Conservation (phyloP, 768 basidiomycete species). For the Pulveroboletus sp. region DNA sequence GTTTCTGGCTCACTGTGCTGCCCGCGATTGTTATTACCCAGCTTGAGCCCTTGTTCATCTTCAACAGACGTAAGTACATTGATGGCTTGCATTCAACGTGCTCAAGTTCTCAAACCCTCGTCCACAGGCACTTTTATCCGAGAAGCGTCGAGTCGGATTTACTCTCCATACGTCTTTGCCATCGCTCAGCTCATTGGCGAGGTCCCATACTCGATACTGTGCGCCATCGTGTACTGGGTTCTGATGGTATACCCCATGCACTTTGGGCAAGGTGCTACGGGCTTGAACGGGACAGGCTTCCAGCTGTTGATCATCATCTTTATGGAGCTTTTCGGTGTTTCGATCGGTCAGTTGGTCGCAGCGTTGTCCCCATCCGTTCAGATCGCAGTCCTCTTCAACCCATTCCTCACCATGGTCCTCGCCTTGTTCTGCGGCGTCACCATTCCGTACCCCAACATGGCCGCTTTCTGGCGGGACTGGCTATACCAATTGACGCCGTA, state of each 20-base stretch:
- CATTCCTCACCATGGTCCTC: constrained; percentile 65
- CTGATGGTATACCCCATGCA: constrained; percentile 72
- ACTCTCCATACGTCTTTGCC: constrained; percentile 83
- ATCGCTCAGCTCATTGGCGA: constrained; percentile 80
- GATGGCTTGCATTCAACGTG: constrained; percentile 16
- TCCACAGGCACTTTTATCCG: constrained; percentile 37
- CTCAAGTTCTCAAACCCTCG: background rate
- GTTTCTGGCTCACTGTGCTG: constrained; percentile 65
- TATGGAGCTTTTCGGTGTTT: constrained; percentile 71
- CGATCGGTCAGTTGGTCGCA: constrained; percentile 71
- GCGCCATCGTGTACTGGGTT: constrained; percentile 72
- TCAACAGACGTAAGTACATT: constrained; percentile 49
- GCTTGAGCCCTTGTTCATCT: constrained; percentile 75
- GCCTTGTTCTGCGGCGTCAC: constrained; percentile 80
- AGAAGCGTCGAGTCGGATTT: constrained; percentile 82
- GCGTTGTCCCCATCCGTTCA: constrained; percentile 75
- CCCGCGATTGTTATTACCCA: constrained; percentile 76
- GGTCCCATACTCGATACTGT: constrained; percentile 71
- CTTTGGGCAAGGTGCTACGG: constrained; percentile 61
- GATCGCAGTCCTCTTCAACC: constrained; percentile 79
- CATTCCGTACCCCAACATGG: constrained; percentile 63
- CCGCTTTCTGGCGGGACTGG: constrained; percentile 74
- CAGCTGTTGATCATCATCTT: constrained; percentile 68
- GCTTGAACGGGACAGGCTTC: constrained; percentile 65
- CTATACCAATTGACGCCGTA: constrained; percentile 71